A percentile compares a stretch with the other conserved stretches of the same genome.
phyloP scores from a whole-genome alignment of 208 protist genomes.

The Herpetomonas muscarum region DNA sequence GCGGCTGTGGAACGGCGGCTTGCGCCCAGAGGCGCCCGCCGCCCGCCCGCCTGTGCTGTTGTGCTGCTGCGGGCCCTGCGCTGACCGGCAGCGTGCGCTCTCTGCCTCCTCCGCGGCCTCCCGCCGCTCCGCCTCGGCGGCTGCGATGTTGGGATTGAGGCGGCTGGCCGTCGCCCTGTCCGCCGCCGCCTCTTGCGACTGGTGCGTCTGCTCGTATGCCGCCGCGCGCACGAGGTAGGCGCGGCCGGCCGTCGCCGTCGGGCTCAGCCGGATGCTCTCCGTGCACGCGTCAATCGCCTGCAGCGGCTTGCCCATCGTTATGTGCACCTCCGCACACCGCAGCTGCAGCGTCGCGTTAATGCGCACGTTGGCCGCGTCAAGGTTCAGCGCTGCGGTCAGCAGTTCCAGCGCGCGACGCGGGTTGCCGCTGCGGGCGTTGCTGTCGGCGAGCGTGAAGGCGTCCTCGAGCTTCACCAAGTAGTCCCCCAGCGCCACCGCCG shows the following conservation, averaged over 20 bases:
- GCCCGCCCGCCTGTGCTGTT: too few species aligned
- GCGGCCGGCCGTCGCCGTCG: constrained; percentile 26
- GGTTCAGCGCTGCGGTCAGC: constrained; percentile 33
- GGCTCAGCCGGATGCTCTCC: constrained; percentile 34
- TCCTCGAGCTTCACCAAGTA: constrained; percentile 69
- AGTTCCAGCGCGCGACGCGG: constrained; percentile 29
- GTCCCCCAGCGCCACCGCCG: constrained; percentile 57
- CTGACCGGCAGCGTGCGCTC: not conserved
- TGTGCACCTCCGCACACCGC: constrained; percentile 44
- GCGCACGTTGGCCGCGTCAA: constrained; percentile 43
- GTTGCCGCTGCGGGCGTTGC: constrained; percentile 19
- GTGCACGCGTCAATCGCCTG: constrained; percentile 63
- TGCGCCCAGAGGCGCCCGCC: too few species aligned
- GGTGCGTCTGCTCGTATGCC: constrained; percentile 22
- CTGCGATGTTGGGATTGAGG: constrained; percentile 26
- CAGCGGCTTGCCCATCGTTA: constrained; percentile 25
- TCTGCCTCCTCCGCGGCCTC: constrained; percentile 3
- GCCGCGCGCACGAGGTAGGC: constrained; percentile 54
- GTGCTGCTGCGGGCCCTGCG: not conserved
- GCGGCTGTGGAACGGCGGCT: too few species aligned
- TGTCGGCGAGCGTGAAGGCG: constrained; percentile 25
- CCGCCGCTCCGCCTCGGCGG: constrained; percentile 35
- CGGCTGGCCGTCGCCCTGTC: constrained; percentile 38
- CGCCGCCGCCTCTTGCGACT: constrained; percentile 33
- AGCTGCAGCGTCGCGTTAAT: constrained; percentile 42